Evolutionary conservation across 331 rosid genomes (phyloP), one percentile per base, ranked within the genome.

Genomic region (Quercus tomentella): DNA sequence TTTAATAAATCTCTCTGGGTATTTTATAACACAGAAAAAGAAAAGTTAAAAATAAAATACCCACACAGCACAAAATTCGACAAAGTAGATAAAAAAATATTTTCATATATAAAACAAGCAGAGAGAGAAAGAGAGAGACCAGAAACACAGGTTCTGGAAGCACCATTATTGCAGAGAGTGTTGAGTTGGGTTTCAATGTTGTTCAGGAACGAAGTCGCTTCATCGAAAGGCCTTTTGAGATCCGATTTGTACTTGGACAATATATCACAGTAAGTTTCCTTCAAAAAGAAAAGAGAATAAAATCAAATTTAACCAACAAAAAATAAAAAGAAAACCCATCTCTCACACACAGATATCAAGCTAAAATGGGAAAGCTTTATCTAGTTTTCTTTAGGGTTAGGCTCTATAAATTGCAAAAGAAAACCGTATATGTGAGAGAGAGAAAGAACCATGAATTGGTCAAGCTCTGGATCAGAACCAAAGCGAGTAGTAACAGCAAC

Each of bases 391-490:
- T 56, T 81, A 85, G 88, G 91, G 87, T 82, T 83, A 56, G 45
- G 16, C 52, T 26, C 43, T 7, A 4, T 45, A 51, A 52, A 43
- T 35, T 33, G 30, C 52, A 52, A 43, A 51, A 33, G 30, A 73
- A 5, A 18, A 33, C 5, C 43, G 74, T 4, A 25, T 54, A 21
- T 56, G 56, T 7, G 26, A 68, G 74, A 15, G n/a, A 67, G 45
- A 22, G 16, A 70, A 55, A 69, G 62, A 78, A 93, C 98, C 98
- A 93, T 93, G 89, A 93, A 93, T 5, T 75, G 71, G 66, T 93
- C 94, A 52, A 93, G 98, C 75, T 93, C 98, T 28, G 91, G 97
- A 87, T 93, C 94, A 58, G 88, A 75, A 72, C 81, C 85, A 49
- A 84, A 67, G 81, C 75, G 72, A 74, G 76, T 28, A 26, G 81